Conservation (phyloP, 768 basidiomycete species). For the Melanogaster broomeanus region DNA sequence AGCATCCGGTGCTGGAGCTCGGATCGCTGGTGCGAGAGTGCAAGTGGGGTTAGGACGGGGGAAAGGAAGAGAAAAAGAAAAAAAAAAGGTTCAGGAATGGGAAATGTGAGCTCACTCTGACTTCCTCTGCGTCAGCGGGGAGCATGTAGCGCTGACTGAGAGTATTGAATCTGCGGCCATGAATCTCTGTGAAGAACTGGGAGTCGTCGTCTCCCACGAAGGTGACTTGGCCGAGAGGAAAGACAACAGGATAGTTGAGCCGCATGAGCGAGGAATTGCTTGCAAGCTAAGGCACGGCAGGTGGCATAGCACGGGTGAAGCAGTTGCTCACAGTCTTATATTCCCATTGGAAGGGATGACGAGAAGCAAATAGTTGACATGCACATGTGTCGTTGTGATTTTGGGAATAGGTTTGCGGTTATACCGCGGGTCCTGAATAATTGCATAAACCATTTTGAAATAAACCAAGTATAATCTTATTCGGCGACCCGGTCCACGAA, state of each 20-base stretch:
- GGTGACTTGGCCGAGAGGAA: slow-evolving; percentile 37
- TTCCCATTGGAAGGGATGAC: slow-evolving; percentile 30
- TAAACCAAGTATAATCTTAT: slow-evolving; percentile 29
- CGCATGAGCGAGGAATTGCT: slow-evolving; percentile 24
- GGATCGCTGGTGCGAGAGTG: slow-evolving; percentile 49
- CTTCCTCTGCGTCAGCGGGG: slow-evolving; percentile 67
- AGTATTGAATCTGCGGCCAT: slow-evolving; percentile 56
- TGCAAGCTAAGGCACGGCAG: slow-evolving; percentile 3
- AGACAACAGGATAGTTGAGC: slow-evolving; percentile 34
- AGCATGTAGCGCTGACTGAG: slow-evolving; percentile 61
- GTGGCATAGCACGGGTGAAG: slow-evolving; percentile 20
- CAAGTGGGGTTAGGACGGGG: neutral
- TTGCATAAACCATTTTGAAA: slow-evolving; percentile 27
- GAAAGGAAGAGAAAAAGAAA: too few species aligned
- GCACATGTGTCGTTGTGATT: slow-evolving; percentile 21
- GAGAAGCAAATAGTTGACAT: slow-evolving; percentile 29
- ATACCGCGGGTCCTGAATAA: slow-evolving; percentile 35
- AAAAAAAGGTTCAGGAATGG: neutral
- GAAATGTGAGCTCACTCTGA: slow-evolving; percentile 43
- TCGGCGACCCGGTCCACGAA: slow-evolving; percentile 3
- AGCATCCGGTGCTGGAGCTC: slow-evolving; percentile 64
- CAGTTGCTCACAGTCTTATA: slow-evolving; percentile 29
- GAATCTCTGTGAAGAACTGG: slow-evolving; percentile 52
- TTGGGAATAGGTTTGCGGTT: slow-evolving; percentile 23
- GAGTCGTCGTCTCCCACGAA: slow-evolving; percentile 46